Evolutionary conservation across 805 yeast genomes (phyloP).

Genomic region (Pichia sporocuriosa): DNA sequence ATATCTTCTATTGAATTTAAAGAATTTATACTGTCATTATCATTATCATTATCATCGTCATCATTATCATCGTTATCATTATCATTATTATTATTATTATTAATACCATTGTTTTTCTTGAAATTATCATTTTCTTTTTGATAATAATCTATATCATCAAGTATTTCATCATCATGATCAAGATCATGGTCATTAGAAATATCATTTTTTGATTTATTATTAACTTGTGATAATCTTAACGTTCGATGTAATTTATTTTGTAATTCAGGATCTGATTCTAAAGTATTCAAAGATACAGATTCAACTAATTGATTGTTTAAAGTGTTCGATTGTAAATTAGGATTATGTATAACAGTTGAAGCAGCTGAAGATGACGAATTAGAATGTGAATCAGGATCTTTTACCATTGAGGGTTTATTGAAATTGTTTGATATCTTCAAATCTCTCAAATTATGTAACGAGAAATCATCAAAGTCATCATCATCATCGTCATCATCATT

Average conservation of each 20-base stretch:
- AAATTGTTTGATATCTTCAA: no score
- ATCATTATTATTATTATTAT: not conserved
- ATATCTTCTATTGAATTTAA: constrained; percentile 14
- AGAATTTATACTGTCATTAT: constrained; percentile 22
- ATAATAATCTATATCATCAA: constrained; percentile 1
- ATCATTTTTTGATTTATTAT: not conserved
- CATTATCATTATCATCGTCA: constrained; percentile 7
- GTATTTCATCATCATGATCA: not conserved
- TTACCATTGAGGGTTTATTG: no score
- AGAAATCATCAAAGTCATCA: constrained; percentile 17
- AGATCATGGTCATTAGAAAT: not conserved
- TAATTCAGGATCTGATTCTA: constrained; percentile 20
- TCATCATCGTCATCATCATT: constrained; percentile 16
- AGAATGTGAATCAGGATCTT: constrained; percentile 14
- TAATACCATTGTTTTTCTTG: not conserved
- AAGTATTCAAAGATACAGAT: constrained; percentile 14
- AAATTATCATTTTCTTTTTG: not conserved
- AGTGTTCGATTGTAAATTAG: constrained; percentile 3
- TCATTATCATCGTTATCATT: not conserved
- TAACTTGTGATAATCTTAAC: not conserved
- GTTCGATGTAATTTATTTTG: constrained; percentile 8
- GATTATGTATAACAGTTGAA: constrained; percentile 24
- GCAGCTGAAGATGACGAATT: constrained; percentile 24
- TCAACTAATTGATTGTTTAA: not conserved
- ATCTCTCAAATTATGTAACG: constrained; percentile 10